A percentile compares a stretch with the other conserved stretches of the same genome.
Evolutionary conservation across 164 flowering plant genomes (phyloP).

Genomic region (Echeveria elegans): DNA sequence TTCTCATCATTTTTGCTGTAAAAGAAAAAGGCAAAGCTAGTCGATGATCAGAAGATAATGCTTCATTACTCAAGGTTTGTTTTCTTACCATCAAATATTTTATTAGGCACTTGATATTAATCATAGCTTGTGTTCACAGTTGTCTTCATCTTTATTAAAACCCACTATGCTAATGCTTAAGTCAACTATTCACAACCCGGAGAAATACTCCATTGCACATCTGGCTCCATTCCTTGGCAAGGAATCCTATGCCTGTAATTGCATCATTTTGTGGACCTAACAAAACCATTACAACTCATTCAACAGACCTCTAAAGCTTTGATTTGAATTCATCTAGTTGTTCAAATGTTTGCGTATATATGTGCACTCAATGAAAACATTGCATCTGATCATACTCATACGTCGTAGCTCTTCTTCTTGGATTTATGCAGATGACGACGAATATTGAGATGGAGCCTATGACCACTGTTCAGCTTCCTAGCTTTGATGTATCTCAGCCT

Average conservation of each 20-base stretch:
- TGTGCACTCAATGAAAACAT: not conserved
- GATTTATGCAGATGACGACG: not conserved
- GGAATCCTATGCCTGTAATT: not conserved
- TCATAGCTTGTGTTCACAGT: not conserved
- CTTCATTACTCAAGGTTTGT: not conserved
- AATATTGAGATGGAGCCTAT: conserved; percentile 13
- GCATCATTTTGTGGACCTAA: not conserved
- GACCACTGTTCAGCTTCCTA: conserved; percentile 45
- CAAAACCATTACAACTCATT: not conserved
- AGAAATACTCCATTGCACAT: not conserved
- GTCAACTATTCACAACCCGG: not conserved
- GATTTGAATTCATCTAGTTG: conserved; percentile 1
- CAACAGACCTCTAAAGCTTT: not conserved
- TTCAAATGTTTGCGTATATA: not conserved
- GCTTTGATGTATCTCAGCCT: conserved; percentile 62
- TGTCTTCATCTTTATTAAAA: conserved; percentile 2
- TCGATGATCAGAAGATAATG: not conserved
- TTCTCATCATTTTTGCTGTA: not conserved
- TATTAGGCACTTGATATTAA: conserved; percentile 3
- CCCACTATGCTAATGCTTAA: not conserved
- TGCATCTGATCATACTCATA: not conserved
- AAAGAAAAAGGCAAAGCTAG: not conserved
- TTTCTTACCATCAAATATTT: not conserved
- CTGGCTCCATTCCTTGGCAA: not conserved
- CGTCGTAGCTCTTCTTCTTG: not conserved